Evolutionary conservation across 108 stramenopile species (phyloP).

Genomic region (Nannochloropsis gaditana): DNA sequence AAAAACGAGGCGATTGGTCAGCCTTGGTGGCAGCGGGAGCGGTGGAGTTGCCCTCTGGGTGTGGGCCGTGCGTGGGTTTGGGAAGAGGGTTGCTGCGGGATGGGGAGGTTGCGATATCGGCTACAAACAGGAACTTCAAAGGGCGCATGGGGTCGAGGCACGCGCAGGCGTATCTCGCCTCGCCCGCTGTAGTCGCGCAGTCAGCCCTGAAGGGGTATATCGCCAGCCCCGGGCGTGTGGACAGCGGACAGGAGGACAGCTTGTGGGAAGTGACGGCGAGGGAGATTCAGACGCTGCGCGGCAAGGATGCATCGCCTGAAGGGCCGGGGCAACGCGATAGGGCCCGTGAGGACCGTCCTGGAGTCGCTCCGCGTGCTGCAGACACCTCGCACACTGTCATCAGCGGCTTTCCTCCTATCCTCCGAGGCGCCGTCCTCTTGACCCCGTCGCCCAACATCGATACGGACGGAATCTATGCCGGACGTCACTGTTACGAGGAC

Average conservation of each 20-base stretch:
- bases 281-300: background rate
- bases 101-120: background rate
- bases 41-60: background rate
- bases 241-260: background rate
- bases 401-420: background rate
- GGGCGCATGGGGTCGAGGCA: background rate
- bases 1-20: background rate
- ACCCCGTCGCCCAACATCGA: background rate
- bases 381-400: background rate
- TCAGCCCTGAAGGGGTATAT: slow-evolving; percentile 1
- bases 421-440: background rate
- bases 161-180: background rate
- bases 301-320: background rate
- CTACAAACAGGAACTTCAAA: slow-evolving; percentile 2
- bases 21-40: background rate
- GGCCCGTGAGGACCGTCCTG: background rate
- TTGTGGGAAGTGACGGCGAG: background rate
- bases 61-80: background rate
- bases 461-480: background rate
- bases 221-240: background rate
- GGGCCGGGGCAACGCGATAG: background rate
- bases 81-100: background rate
- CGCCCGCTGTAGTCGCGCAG: background rate
- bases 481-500: background rate
- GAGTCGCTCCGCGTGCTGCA: no score